A percentile compares a stretch with the other conserved stretches of the same genome.
Evolutionary conservation across 352 stramenopile genomes (phyloP).

Genomic region (Phytopythium oedochilum): DNA sequence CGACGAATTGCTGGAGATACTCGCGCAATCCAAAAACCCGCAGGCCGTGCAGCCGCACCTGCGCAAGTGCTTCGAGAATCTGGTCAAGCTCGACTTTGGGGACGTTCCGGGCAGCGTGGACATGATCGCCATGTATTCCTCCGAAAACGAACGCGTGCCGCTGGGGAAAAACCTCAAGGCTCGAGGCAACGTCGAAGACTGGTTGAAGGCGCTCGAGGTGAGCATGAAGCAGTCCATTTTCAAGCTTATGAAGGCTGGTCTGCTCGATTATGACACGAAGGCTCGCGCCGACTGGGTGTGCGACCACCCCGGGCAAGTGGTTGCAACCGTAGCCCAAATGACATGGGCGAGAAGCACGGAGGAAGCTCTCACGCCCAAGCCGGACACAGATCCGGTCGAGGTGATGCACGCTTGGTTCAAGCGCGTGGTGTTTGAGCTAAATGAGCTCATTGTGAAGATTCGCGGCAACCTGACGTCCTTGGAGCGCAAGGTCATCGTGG

Average conservation of each 20-base stretch:
- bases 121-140: slow-evolving; percentile 93
- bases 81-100: slow-evolving; percentile 78
- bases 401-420: slow-evolving; percentile 70
- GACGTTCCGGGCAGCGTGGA: slow-evolving; percentile 83
- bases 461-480: slow-evolving; percentile 84
- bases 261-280: slow-evolving; percentile 90
- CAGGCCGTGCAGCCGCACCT: slow-evolving; percentile 93
- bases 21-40: slow-evolving; percentile 93
- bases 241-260: slow-evolving; percentile 89
- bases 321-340: slow-evolving; percentile 92
- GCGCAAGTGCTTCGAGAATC: slow-evolving; percentile 93
- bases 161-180: slow-evolving; percentile 93
- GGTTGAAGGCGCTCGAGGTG: slow-evolving; percentile 83
- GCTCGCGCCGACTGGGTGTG: slow-evolving; percentile 82
- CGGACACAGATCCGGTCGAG: slow-evolving; percentile 20
- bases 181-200: slow-evolving; percentile 85
- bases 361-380: slow-evolving; percentile 45
- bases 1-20: slow-evolving; percentile 93
- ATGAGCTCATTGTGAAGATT: slow-evolving; percentile 92
- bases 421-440: slow-evolving; percentile 79
- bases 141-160: slow-evolving; percentile 85
- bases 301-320: slow-evolving; percentile 90
- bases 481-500: slow-evolving; percentile 91
- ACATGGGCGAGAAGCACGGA: slow-evolving; percentile 91
- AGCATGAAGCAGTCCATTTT: slow-evolving; percentile 92